Evolutionary conservation across 441 rosid species (phyloP).

Genomic region (Brassica hybrid): DNA sequence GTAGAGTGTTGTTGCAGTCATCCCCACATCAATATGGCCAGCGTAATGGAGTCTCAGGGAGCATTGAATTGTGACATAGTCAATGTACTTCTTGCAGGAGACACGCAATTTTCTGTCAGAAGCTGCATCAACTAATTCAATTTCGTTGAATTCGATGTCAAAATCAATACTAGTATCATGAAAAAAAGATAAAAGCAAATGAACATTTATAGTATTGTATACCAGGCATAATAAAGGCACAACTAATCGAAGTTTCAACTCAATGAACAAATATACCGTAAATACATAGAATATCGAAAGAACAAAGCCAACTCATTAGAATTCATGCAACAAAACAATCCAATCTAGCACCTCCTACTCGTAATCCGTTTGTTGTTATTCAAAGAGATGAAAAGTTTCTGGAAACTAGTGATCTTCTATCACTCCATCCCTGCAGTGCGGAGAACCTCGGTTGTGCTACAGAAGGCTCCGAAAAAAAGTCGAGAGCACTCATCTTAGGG

Average conservation of each 20-base stretch:
- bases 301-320: neutral
- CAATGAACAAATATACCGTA: neutral
- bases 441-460: too few relatives aligned
- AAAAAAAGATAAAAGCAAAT: too few relatives aligned
- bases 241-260: neutral
- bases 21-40: conserved; percentile 17
- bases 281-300: neutral
- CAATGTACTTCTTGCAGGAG: conserved; percentile 32
- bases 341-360: too few relatives aligned
- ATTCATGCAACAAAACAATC: neutral
- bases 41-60: neutral
- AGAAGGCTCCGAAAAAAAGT: too few relatives aligned
- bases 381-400: too few relatives aligned
- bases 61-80: conserved; percentile 13
- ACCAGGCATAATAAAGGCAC: neutral
- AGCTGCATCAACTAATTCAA: neutral
- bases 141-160: conserved; percentile 11
- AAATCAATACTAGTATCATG: neutral
- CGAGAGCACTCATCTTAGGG: too few relatives aligned
- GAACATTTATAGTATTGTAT: too few relatives aligned
- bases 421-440: too few relatives aligned
- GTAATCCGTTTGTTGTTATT: too few relatives aligned
- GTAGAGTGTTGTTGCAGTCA: conserved; percentile 12
- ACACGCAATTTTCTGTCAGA: conserved; percentile 20
- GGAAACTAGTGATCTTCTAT: too few relatives aligned